Base-by-base conservation (phyloP, 805 yeast species). In the Wickerhamiella spandovensis region DNA sequence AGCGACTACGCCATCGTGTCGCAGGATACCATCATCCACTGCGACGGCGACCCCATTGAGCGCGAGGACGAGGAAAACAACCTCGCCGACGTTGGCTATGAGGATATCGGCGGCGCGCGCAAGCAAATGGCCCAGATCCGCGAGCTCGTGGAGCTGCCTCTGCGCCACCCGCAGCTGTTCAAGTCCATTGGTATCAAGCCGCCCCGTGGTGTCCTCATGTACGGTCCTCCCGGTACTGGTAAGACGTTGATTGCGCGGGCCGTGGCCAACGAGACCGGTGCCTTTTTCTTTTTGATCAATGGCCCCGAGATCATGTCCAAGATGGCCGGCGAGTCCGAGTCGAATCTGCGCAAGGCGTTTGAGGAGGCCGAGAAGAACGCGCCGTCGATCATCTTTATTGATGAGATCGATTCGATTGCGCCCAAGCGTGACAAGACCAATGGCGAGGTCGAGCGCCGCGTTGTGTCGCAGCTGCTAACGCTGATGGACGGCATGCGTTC, bases 401-500 rank as follows among this genome's bases (percentile, higher is more conserved):
- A 92, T 72, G 98, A 92, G 72, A 92, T 92, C 57, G 98, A 92
- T 68, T 90, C 97, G 15, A 92, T 92, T 63, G 98, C 98, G 48
- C 98, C 98, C 68, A 92, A 92, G 82, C 87, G 98, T 75, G 98
- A 92, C 75, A 92, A 92, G 81, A 92, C 98, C 49, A 92, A 92
- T 67, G 98, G 98, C 73, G 98, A 92, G 72, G 98, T 92, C 61
- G 99, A 92, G 73, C 82, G 98, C 74, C 84, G 99, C 74, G 98
- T 92, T 51, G 99, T 92, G 54, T 90, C 97, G 28, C 98, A 92
- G 73, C 77, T 92, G 64, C 79, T 92, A 67, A 92, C 99, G 18
- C 76, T 92, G 60, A 92, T 92, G 99, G 99, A 92, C 67, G 99
- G 98, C 75, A 92, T 92, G 98, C 90, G 90, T 72, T 95, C 97